A percentile compares a stretch with the other conserved stretches of the same genome.
These are phyloP conservation scores for Zopfia rhizophila DNA, from an alignment of 2,329 filamentous ascomycete species.

Conservation along the genomic window DNA sequence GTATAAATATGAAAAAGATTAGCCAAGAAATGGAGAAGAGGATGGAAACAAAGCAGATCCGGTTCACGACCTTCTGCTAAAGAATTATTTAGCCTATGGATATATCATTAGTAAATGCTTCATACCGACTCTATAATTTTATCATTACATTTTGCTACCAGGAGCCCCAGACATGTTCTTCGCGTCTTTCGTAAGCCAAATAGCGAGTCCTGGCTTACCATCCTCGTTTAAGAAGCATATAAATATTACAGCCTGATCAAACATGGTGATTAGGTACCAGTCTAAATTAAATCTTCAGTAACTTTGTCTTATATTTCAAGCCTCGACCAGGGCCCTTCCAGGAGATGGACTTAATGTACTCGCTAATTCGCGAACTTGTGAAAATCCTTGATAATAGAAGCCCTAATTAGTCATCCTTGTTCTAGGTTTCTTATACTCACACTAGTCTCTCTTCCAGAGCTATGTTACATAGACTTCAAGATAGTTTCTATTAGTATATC, in stretches of 20 bases:
- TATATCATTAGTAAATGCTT: slow-evolving; percentile 17
- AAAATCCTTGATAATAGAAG: no score
- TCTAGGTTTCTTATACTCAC: slow-evolving; percentile 19
- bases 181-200: slow-evolving; percentile 23
- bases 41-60: slow-evolving; percentile 17
- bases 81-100: slow-evolving; percentile 19
- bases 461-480: slow-evolving; percentile 9
- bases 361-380: slow-evolving; percentile 24
- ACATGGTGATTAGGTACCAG: slow-evolving; percentile 7
- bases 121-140: no score
- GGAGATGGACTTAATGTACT: slow-evolving; percentile 25
- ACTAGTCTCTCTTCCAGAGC: slow-evolving; percentile 15
- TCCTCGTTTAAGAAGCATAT: slow-evolving; percentile 27
- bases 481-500: slow-evolving; percentile 16
- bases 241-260: slow-evolving; percentile 22
- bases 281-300: slow-evolving; percentile 6
- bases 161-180: slow-evolving; percentile 23
- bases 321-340: slow-evolving; percentile 23
- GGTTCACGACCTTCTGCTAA: slow-evolving; percentile 18
- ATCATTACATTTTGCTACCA: no score
- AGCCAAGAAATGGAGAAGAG: slow-evolving; percentile 21
- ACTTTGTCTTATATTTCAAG: slow-evolving; percentile 22
- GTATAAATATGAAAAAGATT: slow-evolving; percentile 17
- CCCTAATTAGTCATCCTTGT: slow-evolving; percentile 23
- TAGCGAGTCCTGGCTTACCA: slow-evolving; percentile 25